Conservation (phyloP, 768 basidiomycete species). For the Termitomyces sp. region DNA sequence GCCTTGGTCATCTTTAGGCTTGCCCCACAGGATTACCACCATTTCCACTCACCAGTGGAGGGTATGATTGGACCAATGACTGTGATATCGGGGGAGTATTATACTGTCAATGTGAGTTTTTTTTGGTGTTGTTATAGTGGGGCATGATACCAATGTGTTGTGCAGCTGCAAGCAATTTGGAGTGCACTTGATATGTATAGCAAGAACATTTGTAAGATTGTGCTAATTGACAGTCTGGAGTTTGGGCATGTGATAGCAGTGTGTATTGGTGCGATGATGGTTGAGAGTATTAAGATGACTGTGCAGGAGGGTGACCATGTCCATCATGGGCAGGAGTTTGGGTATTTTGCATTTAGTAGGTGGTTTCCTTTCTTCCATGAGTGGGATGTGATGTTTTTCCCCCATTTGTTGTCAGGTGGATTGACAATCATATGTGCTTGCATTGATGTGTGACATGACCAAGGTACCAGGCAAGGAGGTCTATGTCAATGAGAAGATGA, state of each 20-base stretch:
- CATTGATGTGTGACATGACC: conserved; percentile 17
- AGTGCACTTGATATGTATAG: conserved; percentile 89
- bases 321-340: conserved; percentile 83
- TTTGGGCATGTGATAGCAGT: conserved; percentile 93
- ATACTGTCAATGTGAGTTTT: conserved; percentile 80
- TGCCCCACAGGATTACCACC: conserved; percentile 96
- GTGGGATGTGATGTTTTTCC: too few species aligned
- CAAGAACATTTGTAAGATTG: conserved; percentile 89
- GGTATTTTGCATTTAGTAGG: conserved; percentile 93
- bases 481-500: conserved; percentile 10
- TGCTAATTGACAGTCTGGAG: conserved; percentile 82
- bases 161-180: conserved; percentile 24
- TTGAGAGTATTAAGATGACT: conserved; percentile 82
- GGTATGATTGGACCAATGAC: conserved; percentile 80
- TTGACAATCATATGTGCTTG: conserved; percentile 27
- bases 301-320: conserved; percentile 81
- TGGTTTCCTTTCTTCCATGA: too few species aligned
- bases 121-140: not conserved
- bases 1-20: conserved; percentile 86
- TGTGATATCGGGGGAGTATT: conserved; percentile 87
- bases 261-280: conserved; percentile 94
- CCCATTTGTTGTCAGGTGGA: too few species aligned
- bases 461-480: not conserved
- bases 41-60: conserved; percentile 86
- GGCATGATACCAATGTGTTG: not conserved